Percentiles rank a stretch among this genome's conserved stretches.
Evolutionary conservation across 768 basidiomycete species (phyloP).

Genomic region (Lentinula raphanica): DNA sequence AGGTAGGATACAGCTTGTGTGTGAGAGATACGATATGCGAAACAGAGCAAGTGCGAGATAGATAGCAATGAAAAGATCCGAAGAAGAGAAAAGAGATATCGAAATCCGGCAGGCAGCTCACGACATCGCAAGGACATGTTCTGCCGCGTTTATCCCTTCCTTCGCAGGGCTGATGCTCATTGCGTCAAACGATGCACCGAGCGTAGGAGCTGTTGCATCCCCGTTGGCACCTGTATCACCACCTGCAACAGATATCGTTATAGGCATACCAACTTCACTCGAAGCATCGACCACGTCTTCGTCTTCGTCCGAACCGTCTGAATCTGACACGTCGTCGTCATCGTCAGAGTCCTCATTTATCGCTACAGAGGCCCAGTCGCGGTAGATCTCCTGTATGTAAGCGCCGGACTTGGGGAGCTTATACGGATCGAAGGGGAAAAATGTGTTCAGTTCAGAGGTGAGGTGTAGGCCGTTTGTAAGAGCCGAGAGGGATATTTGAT

Average conservation of each 20-base stretch:
- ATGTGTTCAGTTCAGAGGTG: constrained; percentile 77
- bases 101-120: too few relatives aligned
- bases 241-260: constrained; percentile 18
- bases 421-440: constrained; percentile 99
- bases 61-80: neutral
- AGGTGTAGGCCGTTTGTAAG: constrained; percentile 13
- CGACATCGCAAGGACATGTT: neutral
- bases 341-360: constrained; percentile 72
- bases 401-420: constrained; percentile 72
- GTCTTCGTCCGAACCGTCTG: constrained; percentile 30
- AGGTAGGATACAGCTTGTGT: neutral
- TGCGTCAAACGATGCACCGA: constrained; percentile 65
- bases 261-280: constrained; percentile 11
- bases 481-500: constrained; percentile 16
- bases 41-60: neutral
- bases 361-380: constrained; percentile 86
- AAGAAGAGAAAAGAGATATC: neutral
- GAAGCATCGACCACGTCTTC: constrained; percentile 20
- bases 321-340: constrained; percentile 56
- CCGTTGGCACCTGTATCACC: constrained; percentile 25
- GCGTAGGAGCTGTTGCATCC: constrained; percentile 25
- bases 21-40: neutral
- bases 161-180: constrained; percentile 78
- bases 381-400: constrained; percentile 80
- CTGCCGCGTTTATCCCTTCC: neutral